phyloP scores from a whole-genome alignment of 2,329 filamentous ascomycete genomes.

The Thyridium curvatum region DNA sequence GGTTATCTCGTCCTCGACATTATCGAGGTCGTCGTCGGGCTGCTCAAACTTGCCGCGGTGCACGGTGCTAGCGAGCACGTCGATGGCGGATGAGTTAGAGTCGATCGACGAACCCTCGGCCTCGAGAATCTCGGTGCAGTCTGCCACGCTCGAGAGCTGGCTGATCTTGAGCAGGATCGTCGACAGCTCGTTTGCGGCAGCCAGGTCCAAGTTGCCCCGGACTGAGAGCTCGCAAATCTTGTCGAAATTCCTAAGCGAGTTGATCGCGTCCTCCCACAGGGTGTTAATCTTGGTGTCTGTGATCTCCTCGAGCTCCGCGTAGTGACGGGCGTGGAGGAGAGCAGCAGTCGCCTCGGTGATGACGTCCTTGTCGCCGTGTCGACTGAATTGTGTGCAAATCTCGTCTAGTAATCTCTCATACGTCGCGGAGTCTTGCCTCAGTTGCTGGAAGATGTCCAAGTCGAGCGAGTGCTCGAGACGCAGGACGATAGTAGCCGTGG shows the following conservation, averaged over 20 bases:
- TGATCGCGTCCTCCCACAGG: slow-evolving; percentile 80
- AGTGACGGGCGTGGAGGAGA: slow-evolving; percentile 76
- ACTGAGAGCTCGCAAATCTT: slow-evolving; percentile 65
- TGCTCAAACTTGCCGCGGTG: slow-evolving; percentile 67
- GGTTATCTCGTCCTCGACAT: slow-evolving; percentile 73
- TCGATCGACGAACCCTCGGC: slow-evolving; percentile 42
- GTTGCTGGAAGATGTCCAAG: slow-evolving; percentile 78
- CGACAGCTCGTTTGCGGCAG: slow-evolving; percentile 62
- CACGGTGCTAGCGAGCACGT: slow-evolving; percentile 66
- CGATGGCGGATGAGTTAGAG: slow-evolving; percentile 49
- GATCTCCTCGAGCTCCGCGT: slow-evolving; percentile 82
- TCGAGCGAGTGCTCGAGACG: slow-evolving; percentile 82
- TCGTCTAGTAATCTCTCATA: slow-evolving; percentile 82
- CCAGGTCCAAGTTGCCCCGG: slow-evolving; percentile 61
- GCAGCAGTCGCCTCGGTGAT: slow-evolving; percentile 77
- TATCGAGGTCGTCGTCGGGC: slow-evolving; percentile 63
- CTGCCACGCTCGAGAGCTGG: slow-evolving; percentile 72
- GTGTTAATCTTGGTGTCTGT: slow-evolving; percentile 73
- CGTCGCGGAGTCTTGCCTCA: slow-evolving; percentile 77
- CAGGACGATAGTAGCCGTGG: slow-evolving; percentile 79
- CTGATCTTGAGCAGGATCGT: slow-evolving; percentile 74
- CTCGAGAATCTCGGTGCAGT: slow-evolving; percentile 72
- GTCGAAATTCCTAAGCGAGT: slow-evolving; percentile 65
- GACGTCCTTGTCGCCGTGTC: slow-evolving; percentile 83
- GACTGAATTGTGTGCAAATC: slow-evolving; percentile 86